phyloP scores from a whole-genome alignment of 2,329 filamentous ascomycete species.

The Seiridium cupressi region DNA sequence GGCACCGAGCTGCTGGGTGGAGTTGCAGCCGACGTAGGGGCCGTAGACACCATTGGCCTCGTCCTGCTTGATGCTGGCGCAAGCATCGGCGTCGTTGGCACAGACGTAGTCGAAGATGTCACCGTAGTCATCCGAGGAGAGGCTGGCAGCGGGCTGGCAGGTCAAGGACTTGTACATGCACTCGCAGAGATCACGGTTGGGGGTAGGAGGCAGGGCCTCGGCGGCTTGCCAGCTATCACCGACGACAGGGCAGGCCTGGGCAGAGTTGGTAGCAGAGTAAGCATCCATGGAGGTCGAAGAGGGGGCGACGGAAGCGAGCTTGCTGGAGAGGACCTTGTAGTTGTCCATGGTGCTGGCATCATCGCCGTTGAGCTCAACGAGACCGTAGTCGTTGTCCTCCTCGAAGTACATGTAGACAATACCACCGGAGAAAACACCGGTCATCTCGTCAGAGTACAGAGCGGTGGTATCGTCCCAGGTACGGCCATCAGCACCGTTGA shows the following conservation, averaged over 20 bases:
- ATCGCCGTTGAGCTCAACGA: conserved; percentile 53
- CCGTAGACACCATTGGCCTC: conserved; percentile 56
- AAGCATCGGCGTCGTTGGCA: conserved; percentile 45
- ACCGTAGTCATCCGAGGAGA: conserved; percentile 52
- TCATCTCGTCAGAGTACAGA: conserved; percentile 69
- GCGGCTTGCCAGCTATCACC: conserved; percentile 58
- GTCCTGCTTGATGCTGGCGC: conserved; percentile 56
- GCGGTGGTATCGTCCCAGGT: conserved; percentile 68
- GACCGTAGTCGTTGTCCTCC: conserved; percentile 70
- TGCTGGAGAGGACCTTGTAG: conserved; percentile 60
- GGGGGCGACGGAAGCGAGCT: conserved; percentile 61
- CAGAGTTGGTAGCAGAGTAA: conserved; percentile 65
- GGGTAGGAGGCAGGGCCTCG: conserved; percentile 65
- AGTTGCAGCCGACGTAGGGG: conserved; percentile 63
- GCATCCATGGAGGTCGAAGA: conserved; percentile 54
- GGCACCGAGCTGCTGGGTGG: conserved; percentile 58
- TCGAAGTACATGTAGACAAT: conserved; percentile 87
- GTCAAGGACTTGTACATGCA: conserved; percentile 69
- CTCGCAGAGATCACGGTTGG: conserved; percentile 65
- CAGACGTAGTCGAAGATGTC: conserved; percentile 37
- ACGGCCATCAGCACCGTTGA: conserved; percentile 51
- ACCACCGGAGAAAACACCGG: conserved; percentile 71
- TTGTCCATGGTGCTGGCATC: conserved; percentile 58
- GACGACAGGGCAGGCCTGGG: conserved; percentile 61
- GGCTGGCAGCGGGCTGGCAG: conserved; percentile 56